These are phyloP conservation scores for Arachis monticola DNA, from an alignment of 331 rosid genomes.

Conservation along the genomic window DNA sequence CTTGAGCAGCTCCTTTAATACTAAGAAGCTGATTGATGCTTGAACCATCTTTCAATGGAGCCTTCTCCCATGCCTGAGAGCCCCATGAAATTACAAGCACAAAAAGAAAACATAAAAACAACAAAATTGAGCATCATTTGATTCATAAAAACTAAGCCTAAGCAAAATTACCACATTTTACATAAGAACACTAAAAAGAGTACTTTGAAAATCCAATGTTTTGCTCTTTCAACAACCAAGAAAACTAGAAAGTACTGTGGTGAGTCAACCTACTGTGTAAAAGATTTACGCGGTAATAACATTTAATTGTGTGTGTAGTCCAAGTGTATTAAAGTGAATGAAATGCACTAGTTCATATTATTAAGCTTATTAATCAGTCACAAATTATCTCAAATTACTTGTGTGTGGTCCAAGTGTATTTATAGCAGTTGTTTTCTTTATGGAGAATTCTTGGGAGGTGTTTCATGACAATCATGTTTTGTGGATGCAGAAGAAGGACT, in stretches of 20 bases:
- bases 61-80: conserved; percentile 49
- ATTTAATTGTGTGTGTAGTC: too few species aligned
- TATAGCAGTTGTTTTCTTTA: too few species aligned
- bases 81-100: too few species aligned
- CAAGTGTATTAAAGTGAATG: too few species aligned
- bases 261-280: conserved; percentile 61
- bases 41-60: conserved; percentile 53
- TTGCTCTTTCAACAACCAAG: conserved; percentile 31
- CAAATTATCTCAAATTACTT: too few species aligned
- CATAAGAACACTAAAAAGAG: conserved; percentile 27
- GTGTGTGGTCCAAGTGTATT: too few species aligned
- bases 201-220: neutral
- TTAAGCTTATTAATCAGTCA: too few species aligned
- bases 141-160: conserved; percentile 24
- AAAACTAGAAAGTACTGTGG: neutral
- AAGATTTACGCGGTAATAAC: too few species aligned
- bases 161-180: conserved; percentile 33
- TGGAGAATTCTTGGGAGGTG: too few species aligned
- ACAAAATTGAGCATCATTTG: neutral
- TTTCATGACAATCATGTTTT: too few species aligned
- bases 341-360: too few species aligned
- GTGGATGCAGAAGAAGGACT: too few species aligned
- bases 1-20: conserved; percentile 96
- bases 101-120: neutral
- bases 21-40: conserved; percentile 97